phyloP scores from a whole-genome alignment of 2,329 filamentous ascomycete genomes.

The Fusarium lyarnte region DNA sequence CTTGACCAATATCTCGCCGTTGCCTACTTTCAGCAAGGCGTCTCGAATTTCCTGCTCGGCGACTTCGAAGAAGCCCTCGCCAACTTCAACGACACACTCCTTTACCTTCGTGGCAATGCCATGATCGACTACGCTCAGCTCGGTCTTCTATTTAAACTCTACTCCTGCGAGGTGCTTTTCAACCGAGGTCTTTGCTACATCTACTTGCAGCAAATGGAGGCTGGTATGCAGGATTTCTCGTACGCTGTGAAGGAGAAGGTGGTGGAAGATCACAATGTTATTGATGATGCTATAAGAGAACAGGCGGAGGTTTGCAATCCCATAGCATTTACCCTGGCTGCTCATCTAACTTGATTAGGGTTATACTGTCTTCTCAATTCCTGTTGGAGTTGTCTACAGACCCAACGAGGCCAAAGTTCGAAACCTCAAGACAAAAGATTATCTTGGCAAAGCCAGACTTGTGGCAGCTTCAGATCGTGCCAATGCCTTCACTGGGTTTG shows the following conservation, averaged over 20 bases:
- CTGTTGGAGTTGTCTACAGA: constrained; percentile 92
- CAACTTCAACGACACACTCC: constrained; percentile 97
- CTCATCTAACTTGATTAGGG: constrained; percentile 65
- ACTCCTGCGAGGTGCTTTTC: constrained; percentile 97
- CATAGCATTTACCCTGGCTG: too few species aligned
- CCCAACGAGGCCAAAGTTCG: constrained; percentile 98
- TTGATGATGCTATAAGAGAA: constrained; percentile 94
- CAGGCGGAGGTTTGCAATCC: constrained; percentile 78
- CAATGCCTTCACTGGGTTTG: constrained; percentile 85
- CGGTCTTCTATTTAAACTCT: constrained; percentile 93
- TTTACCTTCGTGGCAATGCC: constrained; percentile 94
- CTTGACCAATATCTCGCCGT: constrained; percentile 96
- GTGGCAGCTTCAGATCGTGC: constrained; percentile 86
- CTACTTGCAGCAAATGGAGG: constrained; percentile 90
- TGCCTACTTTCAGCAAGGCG: constrained; percentile 97
- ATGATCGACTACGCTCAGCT: constrained; percentile 98
- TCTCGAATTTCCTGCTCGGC: constrained; percentile 95
- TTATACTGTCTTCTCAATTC: constrained; percentile 98
- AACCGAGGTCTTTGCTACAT: constrained; percentile 98
- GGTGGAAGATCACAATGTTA: constrained; percentile 95
- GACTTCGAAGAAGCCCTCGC: constrained; percentile 97
- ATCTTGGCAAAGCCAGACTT: constrained; percentile 93
- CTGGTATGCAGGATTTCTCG: constrained; percentile 88
- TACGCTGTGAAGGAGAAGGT: constrained; percentile 97
- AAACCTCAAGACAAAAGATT: constrained; percentile 97